phyloP scores from a whole-genome alignment of 345 rosid genomes.

The Hibiscus mutabilis region DNA sequence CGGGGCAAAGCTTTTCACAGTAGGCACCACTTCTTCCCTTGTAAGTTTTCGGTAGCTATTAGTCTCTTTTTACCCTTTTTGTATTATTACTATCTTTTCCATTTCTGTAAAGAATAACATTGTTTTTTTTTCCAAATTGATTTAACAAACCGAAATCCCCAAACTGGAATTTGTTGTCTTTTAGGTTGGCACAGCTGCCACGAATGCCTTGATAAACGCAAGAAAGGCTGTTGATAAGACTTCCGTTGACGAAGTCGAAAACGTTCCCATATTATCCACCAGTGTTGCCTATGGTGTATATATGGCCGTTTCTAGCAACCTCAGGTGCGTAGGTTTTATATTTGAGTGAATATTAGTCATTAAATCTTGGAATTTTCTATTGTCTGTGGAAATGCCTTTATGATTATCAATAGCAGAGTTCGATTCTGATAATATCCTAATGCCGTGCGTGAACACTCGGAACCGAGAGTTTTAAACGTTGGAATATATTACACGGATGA shows the following conservation, averaged over 20 bases:
- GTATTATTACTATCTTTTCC: no score
- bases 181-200: slow-evolving; percentile 84
- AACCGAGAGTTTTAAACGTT: neutral
- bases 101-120: no score
- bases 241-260: slow-evolving; percentile 58
- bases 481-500: neutral
- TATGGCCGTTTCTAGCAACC: slow-evolving; percentile 95
- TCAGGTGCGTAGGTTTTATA: slow-evolving; percentile 36
- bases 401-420: no score
- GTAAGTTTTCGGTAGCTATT: slow-evolving; percentile 29
- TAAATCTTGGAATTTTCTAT: no score
- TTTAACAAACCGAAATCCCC: neutral
- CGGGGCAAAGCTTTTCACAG: slow-evolving; percentile 85
- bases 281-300: slow-evolving; percentile 90
- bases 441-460: no score
- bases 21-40: slow-evolving; percentile 84
- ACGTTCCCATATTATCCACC: slow-evolving; percentile 82
- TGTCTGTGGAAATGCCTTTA: no score
- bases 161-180: slow-evolving; percentile 9
- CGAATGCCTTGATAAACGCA: slow-evolving; percentile 82
- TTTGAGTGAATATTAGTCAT: neutral
- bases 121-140: no score
- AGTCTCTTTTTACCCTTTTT: neutral
- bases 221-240: slow-evolving; percentile 68
- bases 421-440: no score